These are phyloP conservation scores for Beauveria medogensis DNA, from an alignment of 2,329 filamentous ascomycete species.

Conservation along the genomic window DNA sequence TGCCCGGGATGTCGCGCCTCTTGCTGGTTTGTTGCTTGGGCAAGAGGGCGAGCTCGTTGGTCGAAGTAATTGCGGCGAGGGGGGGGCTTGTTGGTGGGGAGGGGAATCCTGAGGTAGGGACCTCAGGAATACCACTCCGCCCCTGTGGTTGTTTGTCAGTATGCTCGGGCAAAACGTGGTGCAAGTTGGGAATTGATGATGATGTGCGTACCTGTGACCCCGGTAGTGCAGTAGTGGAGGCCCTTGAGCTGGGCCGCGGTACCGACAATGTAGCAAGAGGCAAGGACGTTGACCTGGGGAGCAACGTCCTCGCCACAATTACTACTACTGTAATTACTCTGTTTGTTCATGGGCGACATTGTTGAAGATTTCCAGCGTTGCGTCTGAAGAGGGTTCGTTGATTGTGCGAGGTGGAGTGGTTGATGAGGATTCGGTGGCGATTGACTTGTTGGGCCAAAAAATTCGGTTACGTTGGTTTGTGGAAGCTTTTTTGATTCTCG, in stretches of 20 bases:
- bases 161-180: neutral
- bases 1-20: constrained; percentile 30
- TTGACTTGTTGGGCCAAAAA: neutral
- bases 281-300: constrained; percentile 68
- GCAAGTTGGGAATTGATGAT: neutral
- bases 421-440: constrained; percentile 1
- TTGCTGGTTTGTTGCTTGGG: constrained; percentile 40
- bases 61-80: constrained; percentile 65
- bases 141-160: constrained; percentile 37
- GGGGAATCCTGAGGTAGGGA: constrained; percentile 74
- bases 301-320: constrained; percentile 64
- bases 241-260: constrained; percentile 63
- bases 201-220: constrained; percentile 58
- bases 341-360: constrained; percentile 65
- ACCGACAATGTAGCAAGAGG: constrained; percentile 85
- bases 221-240: constrained; percentile 94
- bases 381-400: constrained; percentile 12
- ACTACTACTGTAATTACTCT: constrained; percentile 62
- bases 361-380: constrained; percentile 15
- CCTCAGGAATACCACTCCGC: constrained; percentile 94
- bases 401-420: neutral
- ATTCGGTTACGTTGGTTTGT: neutral
- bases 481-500: neutral
- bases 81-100: constrained; percentile 83
- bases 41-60: constrained; percentile 58